phyloP scores from a whole-genome alignment of 2,329 filamentous ascomycete species.

The Albifimbria verrucaria region DNA sequence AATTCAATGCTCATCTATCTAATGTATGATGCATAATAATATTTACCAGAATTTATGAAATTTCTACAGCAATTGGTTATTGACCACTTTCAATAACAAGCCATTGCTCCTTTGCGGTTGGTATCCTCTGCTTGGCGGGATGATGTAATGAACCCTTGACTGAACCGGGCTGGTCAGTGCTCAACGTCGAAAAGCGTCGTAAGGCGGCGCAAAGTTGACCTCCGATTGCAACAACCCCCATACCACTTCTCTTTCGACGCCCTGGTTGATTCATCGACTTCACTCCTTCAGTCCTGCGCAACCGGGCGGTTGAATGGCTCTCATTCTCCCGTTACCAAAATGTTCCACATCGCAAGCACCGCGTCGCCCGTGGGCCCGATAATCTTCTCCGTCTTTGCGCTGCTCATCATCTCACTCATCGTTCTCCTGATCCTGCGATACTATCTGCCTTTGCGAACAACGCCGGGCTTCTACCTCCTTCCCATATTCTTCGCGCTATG shows the following conservation, averaged over 20 bases:
- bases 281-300: background rate
- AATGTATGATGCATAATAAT: no score
- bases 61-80: no score
- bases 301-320: constrained; percentile 22
- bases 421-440: constrained; percentile 83
- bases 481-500: constrained; percentile 96
- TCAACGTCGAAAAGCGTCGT: background rate
- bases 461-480: constrained; percentile 83
- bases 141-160: background rate
- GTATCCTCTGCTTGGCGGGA: background rate
- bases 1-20: no score
- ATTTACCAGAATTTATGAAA: no score
- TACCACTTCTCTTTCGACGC: background rate
- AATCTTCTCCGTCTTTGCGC: constrained; percentile 70
- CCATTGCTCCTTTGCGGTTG: no score
- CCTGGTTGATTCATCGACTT: constrained; percentile 11
- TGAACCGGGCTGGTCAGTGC: background rate
- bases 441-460: constrained; percentile 86
- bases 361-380: constrained; percentile 72
- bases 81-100: no score
- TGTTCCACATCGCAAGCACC: constrained; percentile 47
- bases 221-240: background rate
- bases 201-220: background rate
- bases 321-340: constrained; percentile 33
- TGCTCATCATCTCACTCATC: constrained; percentile 69